A percentile compares a stretch with the other conserved stretches of the same genome.
Conservation (phyloP, 805 yeast species). For the Ogataea pilisensis region DNA sequence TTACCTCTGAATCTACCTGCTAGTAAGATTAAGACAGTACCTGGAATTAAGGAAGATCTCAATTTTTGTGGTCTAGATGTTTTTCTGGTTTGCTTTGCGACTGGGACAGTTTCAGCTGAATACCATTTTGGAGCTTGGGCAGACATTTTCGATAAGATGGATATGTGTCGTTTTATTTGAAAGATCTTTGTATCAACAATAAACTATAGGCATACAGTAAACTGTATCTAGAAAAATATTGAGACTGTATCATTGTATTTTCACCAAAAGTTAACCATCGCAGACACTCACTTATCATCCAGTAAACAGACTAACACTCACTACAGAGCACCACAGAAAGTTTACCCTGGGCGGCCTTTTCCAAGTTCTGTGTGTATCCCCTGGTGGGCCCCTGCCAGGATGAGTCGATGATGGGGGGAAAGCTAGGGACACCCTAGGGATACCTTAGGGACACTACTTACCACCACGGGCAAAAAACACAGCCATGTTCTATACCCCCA, state of each 20-base stretch:
- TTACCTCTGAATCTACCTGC: constrained; percentile 99
- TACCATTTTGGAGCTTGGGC: constrained; percentile 80
- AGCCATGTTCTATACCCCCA: background rate
- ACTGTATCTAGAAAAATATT: background rate
- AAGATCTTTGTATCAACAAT: constrained; percentile 1
- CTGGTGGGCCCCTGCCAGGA: too few relatives aligned
- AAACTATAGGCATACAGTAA: too few relatives aligned
- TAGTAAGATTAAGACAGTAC: constrained; percentile 93
- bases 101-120: constrained; percentile 87
- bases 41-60: constrained; percentile 95
- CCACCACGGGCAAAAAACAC: background rate
- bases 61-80: constrained; percentile 88
- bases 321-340: too few relatives aligned
- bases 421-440: too few relatives aligned
- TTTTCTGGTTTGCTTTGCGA: constrained; percentile 86
- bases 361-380: too few relatives aligned
- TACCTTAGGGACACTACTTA: background rate
- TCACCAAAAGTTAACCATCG: too few relatives aligned
- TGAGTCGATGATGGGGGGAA: too few relatives aligned
- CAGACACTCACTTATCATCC: too few relatives aligned
- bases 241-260: too few relatives aligned
- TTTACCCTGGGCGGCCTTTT: too few relatives aligned
- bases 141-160: constrained; percentile 25
- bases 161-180: constrained; percentile 1
- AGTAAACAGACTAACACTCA: too few relatives aligned